phyloP scores from a whole-genome alignment of 163 green algal species.

The Coccomyxa subellipsoidea region DNA sequence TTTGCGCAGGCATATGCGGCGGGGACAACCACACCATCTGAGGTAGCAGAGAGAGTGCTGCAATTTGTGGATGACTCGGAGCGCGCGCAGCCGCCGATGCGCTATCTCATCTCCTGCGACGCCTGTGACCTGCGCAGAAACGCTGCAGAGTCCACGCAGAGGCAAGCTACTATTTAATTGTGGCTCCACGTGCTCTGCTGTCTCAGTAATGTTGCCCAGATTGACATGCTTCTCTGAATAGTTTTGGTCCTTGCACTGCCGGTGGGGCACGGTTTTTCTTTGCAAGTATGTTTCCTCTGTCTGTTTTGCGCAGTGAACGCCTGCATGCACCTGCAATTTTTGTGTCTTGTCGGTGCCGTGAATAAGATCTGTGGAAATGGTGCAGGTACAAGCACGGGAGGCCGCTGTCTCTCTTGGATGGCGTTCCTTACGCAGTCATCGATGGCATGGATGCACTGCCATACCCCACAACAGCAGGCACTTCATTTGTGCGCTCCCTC shows the following conservation, averaged over 20 bases:
- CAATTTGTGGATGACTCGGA: slow-evolving; percentile 14
- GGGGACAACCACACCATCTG: slow-evolving; percentile 29
- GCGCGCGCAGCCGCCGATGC: slow-evolving; percentile 12
- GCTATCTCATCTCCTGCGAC: slow-evolving; percentile 29
- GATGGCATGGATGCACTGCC: slow-evolving; percentile 56
- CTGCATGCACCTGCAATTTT: no score
- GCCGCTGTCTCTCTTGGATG: slow-evolving; percentile 58
- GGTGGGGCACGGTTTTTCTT: no score
- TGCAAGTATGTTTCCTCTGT: no score
- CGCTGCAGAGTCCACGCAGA: slow-evolving; percentile 19
- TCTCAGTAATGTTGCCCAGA: no score
- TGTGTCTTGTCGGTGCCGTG: no score
- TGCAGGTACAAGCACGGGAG: slow-evolving; percentile 14
- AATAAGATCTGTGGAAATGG: not conserved
- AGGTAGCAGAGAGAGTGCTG: slow-evolving; percentile 50
- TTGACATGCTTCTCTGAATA: no score
- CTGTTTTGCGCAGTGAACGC: no score
- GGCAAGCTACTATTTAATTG: not conserved
- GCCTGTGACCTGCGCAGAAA: slow-evolving; percentile 31
- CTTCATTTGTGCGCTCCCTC: slow-evolving; percentile 36
- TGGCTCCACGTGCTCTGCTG: no score
- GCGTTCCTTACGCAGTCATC: slow-evolving; percentile 71
- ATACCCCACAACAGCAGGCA: slow-evolving; percentile 65
- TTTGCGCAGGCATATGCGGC: slow-evolving; percentile 24
- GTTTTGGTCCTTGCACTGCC: no score